phyloP scores from a whole-genome alignment of 2,329 filamentous ascomycete species.

The Aspergillus carbonarius region DNA sequence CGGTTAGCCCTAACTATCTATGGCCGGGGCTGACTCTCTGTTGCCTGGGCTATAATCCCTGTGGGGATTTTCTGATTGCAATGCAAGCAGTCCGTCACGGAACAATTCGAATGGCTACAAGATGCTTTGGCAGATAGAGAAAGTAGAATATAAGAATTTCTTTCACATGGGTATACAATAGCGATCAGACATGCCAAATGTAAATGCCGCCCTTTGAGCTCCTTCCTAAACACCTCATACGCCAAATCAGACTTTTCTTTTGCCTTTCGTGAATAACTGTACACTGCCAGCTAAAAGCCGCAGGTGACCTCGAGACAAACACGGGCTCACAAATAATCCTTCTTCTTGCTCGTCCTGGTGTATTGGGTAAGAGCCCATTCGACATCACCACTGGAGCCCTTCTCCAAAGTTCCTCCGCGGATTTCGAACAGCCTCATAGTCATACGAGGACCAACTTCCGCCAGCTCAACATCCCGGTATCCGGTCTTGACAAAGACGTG shows the following conservation, averaged over 20 bases:
- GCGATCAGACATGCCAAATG: conserved; percentile 15
- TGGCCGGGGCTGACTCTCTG: background rate
- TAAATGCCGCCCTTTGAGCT: conserved; percentile 24
- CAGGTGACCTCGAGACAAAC: conserved; percentile 10
- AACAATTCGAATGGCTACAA: background rate
- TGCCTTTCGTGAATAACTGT: conserved; percentile 18
- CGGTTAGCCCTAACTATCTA: background rate
- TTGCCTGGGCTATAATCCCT: background rate
- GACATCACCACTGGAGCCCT: conserved; percentile 83
- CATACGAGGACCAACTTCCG: conserved; percentile 90
- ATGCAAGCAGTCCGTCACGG: background rate
- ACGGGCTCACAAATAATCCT: conserved; percentile 73
- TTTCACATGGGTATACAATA: conserved; percentile 24
- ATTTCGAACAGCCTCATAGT: conserved; percentile 98
- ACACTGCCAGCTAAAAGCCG: conserved; percentile 14
- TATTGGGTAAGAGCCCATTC: conserved; percentile 98
- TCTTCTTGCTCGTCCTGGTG: conserved; percentile 89
- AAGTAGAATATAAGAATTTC: conserved; percentile 6
- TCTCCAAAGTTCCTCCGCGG: conserved; percentile 83
- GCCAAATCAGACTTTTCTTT: conserved; percentile 28
- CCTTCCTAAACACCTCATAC: conserved; percentile 32
- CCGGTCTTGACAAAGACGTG: conserved; percentile 93
- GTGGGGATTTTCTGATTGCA: background rate
- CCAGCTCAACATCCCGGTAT: conserved; percentile 83
- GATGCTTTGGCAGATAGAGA: background rate